Evolutionary conservation across 179 eudicot species (phyloP).

Genomic region (Patellifolia procumbens): DNA sequence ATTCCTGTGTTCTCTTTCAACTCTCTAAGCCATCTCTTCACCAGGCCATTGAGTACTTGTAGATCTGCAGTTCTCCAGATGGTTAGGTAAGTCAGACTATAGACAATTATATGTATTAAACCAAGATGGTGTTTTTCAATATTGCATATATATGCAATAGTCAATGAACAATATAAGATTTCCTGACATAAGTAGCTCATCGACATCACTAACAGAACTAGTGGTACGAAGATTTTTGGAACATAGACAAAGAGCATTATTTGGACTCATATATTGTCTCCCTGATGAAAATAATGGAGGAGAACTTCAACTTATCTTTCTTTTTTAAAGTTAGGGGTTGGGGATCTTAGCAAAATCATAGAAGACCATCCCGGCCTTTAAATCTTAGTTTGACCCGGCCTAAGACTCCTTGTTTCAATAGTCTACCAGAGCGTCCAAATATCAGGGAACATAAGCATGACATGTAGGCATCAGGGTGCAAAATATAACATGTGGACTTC

Average conservation of each 20-base stretch:
- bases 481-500: not conserved
- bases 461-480: not conserved
- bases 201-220: not conserved
- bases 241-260: not conserved
- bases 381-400: not conserved
- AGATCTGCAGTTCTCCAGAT: constrained; percentile 48
- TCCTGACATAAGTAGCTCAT: not conserved
- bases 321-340: not conserved
- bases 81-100: constrained; percentile 1
- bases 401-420: not conserved
- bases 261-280: not conserved
- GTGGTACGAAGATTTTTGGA: not conserved
- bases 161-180: constrained; percentile 1
- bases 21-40: constrained; percentile 69
- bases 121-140: not conserved
- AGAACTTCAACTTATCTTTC: not conserved
- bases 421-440: not conserved
- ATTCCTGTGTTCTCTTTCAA: constrained; percentile 50
- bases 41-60: constrained; percentile 48
- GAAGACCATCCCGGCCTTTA: not conserved
- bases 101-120: constrained; percentile 9
- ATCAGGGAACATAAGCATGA: not conserved
- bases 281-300: not conserved
- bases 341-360: not conserved
- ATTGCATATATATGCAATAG: not conserved